A percentile compares a stretch with the other conserved stretches of the same genome.
Conservation (phyloP, 345 rosid genomes). For the Chamaenerion angustifolium region DNA sequence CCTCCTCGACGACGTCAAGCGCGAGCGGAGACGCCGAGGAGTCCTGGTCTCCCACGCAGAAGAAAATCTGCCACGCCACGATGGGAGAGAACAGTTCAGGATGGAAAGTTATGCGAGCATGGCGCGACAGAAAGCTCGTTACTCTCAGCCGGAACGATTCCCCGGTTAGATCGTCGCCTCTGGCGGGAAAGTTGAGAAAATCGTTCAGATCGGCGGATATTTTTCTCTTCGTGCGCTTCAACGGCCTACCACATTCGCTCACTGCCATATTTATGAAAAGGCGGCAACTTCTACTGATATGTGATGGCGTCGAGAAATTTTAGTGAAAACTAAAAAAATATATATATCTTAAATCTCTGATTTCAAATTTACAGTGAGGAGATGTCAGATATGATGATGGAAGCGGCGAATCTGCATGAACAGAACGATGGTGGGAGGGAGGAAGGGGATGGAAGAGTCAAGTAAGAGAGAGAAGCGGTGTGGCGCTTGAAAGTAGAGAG, state of each 20-base stretch:
- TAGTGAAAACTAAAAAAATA: too few relatives aligned
- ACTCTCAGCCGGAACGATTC: slow-evolving; percentile 36
- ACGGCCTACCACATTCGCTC: slow-evolving; percentile 22
- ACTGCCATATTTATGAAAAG: slow-evolving; percentile 2
- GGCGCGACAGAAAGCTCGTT: slow-evolving; percentile 24
- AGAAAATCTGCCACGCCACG: slow-evolving; percentile 46
- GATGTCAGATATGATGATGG: not conserved
- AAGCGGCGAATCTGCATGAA: not conserved
- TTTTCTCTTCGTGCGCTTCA: slow-evolving; percentile 35
- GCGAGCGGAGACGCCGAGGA: slow-evolving; percentile 25
- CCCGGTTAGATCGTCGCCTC: slow-evolving; percentile 3
- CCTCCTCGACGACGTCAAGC: slow-evolving; percentile 58
- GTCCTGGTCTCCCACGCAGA: slow-evolving; percentile 32
- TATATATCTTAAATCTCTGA: too few relatives aligned
- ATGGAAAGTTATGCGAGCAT: slow-evolving; percentile 36
- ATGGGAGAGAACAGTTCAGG: slow-evolving; percentile 39
- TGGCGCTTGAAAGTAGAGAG: not conserved
- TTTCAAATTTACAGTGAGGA: too few relatives aligned
- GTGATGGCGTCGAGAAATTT: too few relatives aligned
- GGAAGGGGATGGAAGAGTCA: not conserved
- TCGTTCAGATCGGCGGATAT: slow-evolving; percentile 41
- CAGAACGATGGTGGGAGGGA: not conserved
- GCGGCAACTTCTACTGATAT: not conserved
- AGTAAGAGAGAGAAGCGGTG: not conserved
- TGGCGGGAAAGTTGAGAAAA: slow-evolving; percentile 27